phyloP scores from a whole-genome alignment of 495 filamentous ascomycete genomes.

The Penicillium dipodomyicola region DNA sequence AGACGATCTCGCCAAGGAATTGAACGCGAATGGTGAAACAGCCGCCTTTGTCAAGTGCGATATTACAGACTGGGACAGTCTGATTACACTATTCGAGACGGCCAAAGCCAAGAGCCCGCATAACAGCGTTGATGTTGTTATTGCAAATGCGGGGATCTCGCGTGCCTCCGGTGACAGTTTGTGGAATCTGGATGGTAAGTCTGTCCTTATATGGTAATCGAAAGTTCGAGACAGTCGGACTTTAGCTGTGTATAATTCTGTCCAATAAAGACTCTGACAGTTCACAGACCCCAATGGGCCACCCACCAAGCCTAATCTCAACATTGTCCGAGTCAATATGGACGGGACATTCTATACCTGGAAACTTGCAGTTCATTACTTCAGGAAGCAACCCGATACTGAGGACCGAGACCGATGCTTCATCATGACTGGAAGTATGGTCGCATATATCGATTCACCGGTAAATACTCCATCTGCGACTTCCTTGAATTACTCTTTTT shows the following conservation, averaged over 20 bases:
- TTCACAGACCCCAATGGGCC: not conserved
- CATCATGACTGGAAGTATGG: slow-evolving; percentile 5
- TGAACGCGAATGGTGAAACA: not conserved
- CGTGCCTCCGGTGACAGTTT: not conserved
- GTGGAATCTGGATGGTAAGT: slow-evolving; percentile 1
- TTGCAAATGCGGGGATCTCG: slow-evolving; percentile 1
- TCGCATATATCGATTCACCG: not conserved
- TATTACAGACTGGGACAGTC: not conserved
- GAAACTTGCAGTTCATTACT: slow-evolving; percentile 2
- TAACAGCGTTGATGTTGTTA: not conserved
- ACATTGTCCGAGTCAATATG: slow-evolving; percentile 4
- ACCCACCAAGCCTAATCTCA: not conserved
- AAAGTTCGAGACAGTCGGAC: not conserved
- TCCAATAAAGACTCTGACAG: not conserved
- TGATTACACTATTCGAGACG: slow-evolving; percentile 4
- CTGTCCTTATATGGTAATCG: not conserved
- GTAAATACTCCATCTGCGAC: not conserved
- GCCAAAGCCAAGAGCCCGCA: not conserved
- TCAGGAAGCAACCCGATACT: not conserved
- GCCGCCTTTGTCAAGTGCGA: not conserved
- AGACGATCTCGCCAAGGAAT: not conserved
- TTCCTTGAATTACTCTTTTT: not conserved
- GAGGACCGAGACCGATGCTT: not conserved
- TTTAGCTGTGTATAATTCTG: not conserved
- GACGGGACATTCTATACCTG: slow-evolving; percentile 2